These are phyloP conservation scores for Toxoplasma gondii DNA, from an alignment of 169 alveolate species.

Conservation along the genomic window DNA sequence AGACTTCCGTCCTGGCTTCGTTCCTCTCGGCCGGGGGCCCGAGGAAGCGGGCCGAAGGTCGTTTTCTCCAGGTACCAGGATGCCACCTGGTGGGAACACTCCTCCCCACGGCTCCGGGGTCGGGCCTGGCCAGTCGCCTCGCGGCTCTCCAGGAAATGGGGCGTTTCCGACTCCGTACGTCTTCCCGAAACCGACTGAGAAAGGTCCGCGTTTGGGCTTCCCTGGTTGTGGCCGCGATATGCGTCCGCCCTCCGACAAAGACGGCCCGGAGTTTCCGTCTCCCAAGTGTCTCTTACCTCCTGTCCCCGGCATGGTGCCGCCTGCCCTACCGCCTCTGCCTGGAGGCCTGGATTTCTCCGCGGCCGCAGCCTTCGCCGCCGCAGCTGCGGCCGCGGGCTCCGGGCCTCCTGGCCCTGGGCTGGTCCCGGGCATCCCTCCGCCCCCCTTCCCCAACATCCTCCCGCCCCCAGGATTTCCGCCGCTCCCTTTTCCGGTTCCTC, in stretches of 20 bases:
- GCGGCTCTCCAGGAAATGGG: not conserved
- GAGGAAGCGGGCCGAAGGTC: not conserved
- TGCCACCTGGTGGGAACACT: not conserved
- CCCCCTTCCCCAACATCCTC: constrained; percentile 13
- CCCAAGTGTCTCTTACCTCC: not conserved
- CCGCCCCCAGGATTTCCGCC: constrained; percentile 34
- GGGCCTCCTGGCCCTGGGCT: not conserved
- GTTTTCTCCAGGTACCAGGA: not conserved
- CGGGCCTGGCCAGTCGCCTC: not conserved
- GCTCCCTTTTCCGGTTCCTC: constrained; percentile 13
- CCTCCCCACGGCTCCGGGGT: not conserved
- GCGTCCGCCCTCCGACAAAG: not conserved
- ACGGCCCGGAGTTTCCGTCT: not conserved
- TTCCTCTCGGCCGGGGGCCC: not conserved
- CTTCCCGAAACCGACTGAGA: not conserved
- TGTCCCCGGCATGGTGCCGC: not conserved
- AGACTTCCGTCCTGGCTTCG: not conserved
- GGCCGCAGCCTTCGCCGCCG: not conserved
- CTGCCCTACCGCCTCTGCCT: not conserved
- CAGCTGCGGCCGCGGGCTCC: not conserved
- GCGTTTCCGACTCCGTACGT: not conserved
- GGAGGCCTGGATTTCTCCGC: not conserved
- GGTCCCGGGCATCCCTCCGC: not conserved
- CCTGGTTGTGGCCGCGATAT: not conserved
- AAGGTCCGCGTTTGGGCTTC: not conserved